Base-by-base conservation (phyloP, 2,329 filamentous ascomycete species). In the Colletotrichum incanum region DNA sequence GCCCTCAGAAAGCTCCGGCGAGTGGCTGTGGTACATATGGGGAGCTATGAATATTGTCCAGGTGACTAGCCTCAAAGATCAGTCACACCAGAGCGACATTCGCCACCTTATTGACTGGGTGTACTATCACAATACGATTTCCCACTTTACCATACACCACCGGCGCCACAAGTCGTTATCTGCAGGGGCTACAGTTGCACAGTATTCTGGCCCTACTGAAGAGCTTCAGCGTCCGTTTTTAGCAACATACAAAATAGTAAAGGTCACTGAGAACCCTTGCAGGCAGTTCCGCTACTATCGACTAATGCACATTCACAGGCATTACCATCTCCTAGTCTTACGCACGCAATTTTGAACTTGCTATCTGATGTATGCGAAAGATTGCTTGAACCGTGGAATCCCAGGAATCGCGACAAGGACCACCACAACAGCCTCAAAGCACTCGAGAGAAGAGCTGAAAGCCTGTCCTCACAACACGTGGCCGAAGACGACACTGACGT, bases 1-100 rank as follows among this genome's bases (percentile, higher is more conserved):
- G 6, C 49, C 59, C 2, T n/a, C 31, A 1, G 66, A 64, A 31
- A 50, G 59, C 9, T 56, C 66, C 0, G 39, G 59, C 18, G 66
- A 68, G 14, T 68, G 66, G 66, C 41, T 68, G 11, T 64, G 50
- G 59, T 60, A 68, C 43, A 55, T 50, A 5, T 56, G 59, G 59
- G 66, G 66, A 11, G 66, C 66, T n/a, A 56, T 56, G 28, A 31
- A 68, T 8, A 50, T 64, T 8, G 58, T 64, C 7, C 59, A 64
- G 18, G 49, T 59, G 18, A 64, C 59, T 9, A 39, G 34, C 2
- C 66, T 68, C 18, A 34, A 26, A 12, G 50, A 68, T 2, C 18
- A 56, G 2, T 8, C 49, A 6, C 2, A 49, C 6, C 37, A 47
- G 5, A 50, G 50, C 20, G 49, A 64, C 1, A 20, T 39, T 20